These are phyloP conservation scores for Mrakia frigida DNA, from an alignment of 768 basidiomycete species.

Conservation along the genomic window DNA sequence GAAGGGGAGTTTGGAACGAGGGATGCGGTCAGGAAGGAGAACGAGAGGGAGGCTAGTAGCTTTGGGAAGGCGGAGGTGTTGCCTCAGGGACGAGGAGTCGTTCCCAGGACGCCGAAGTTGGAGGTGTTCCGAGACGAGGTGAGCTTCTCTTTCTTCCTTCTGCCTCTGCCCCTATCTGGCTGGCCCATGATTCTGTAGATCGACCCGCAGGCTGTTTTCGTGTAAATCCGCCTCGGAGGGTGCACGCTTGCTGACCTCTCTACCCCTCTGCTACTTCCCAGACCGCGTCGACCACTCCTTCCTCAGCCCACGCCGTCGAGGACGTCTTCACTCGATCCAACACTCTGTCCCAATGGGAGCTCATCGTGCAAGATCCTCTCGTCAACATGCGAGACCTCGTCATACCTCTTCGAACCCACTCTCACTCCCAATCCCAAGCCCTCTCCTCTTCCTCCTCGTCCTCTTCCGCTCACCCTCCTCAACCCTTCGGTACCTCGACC, in stretches of 20 bases:
- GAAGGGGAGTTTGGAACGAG: constrained; percentile 47
- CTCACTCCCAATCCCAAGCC: not conserved
- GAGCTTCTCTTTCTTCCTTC: constrained; percentile 33
- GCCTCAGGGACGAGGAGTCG: constrained; percentile 41
- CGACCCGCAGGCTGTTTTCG: too few relatives aligned
- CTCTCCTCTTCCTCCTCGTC: not conserved
- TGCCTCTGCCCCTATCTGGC: not conserved
- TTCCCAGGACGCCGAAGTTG: constrained; percentile 45
- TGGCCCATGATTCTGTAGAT: not conserved
- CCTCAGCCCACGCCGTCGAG: constrained; percentile 35
- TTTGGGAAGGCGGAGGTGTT: constrained; percentile 48
- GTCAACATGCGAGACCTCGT: constrained; percentile 41
- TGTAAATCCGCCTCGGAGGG: too few relatives aligned
- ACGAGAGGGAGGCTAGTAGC: constrained; percentile 44
- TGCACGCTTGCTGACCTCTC: too few relatives aligned
- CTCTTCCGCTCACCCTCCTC: constrained; percentile 28
- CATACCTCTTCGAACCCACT: constrained; percentile 37
- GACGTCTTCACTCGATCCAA: constrained; percentile 41
- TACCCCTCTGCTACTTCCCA: not conserved
- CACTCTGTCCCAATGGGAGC: constrained; percentile 45
- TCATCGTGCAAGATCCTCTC: constrained; percentile 47
- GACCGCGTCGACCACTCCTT: constrained; percentile 11
- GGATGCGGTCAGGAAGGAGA: constrained; percentile 48
- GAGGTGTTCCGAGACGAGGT: constrained; percentile 50
- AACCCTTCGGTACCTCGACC: constrained; percentile 29